Evolutionary conservation across 192 early-diverging fungal genomes (phyloP).

Genomic region (Backusella parvicylindrica): DNA sequence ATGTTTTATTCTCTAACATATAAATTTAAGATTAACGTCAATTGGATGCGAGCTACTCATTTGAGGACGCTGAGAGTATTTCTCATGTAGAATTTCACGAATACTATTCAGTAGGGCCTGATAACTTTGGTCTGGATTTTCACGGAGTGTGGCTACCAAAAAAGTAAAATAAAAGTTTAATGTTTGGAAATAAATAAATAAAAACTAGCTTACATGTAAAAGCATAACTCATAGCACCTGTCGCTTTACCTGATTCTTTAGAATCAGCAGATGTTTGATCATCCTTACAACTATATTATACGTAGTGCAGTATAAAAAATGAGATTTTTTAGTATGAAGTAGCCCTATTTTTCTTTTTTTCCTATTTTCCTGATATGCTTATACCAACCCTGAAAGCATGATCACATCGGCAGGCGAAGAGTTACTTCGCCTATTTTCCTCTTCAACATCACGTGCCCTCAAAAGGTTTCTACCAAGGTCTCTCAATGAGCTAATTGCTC

Average conservation of each 20-base stretch:
- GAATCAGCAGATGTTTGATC: slow-evolving; percentile 78
- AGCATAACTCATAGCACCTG: slow-evolving; percentile 75
- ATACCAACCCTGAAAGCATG: slow-evolving; percentile 82
- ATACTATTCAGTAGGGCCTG: slow-evolving; percentile 67
- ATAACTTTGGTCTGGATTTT: slow-evolving; percentile 64
- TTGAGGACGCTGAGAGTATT: slow-evolving; percentile 80
- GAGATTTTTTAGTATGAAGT: background rate
- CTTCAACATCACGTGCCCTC: slow-evolving; percentile 28
- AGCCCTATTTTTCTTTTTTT: background rate
- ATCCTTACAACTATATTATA: slow-evolving; percentile 61
- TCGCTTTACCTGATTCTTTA: slow-evolving; percentile 50
- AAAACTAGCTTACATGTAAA: slow-evolving; percentile 49
- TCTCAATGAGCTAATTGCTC: slow-evolving; percentile 34
- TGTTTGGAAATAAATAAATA: background rate
- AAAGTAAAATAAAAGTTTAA: no score
- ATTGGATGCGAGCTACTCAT: slow-evolving; percentile 61
- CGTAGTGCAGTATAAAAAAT: background rate
- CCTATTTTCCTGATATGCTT: background rate
- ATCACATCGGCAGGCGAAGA: slow-evolving; percentile 63
- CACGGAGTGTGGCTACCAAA: slow-evolving; percentile 39
- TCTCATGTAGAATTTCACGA: slow-evolving; percentile 54
- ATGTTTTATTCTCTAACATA: background rate
- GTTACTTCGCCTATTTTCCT: slow-evolving; percentile 32
- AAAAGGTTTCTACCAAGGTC: slow-evolving; percentile 43
- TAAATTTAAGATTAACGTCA: slow-evolving; percentile 30